Percentiles rank a stretch among this genome's conserved stretches.
phyloP scores from a whole-genome alignment of 768 basidiomycete genomes.

The Strobilomyces echinocephalus region DNA sequence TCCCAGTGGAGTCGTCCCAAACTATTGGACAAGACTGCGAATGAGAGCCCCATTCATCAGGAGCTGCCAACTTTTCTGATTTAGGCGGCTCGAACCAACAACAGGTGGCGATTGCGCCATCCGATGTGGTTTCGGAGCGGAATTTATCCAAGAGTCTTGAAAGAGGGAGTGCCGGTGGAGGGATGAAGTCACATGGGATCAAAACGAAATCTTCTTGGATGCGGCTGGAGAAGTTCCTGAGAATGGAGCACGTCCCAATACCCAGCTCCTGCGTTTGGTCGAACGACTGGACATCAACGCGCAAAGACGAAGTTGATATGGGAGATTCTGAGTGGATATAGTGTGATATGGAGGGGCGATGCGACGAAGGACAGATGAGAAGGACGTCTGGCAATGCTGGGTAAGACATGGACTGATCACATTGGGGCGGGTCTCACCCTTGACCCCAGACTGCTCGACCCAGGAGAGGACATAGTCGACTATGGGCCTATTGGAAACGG shows the following conservation, averaged over 20 bases:
- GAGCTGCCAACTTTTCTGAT: constrained; percentile 48
- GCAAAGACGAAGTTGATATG: constrained; percentile 54
- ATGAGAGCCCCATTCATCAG: constrained; percentile 64
- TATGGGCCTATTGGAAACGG: constrained; percentile 84
- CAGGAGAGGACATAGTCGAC: constrained; percentile 79
- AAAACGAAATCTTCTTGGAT: constrained; percentile 85
- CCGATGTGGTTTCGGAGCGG: constrained; percentile 61
- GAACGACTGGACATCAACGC: constrained; percentile 75
- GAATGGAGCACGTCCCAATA: constrained; percentile 68
- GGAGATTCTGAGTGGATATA: constrained; percentile 78
- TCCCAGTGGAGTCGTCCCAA: constrained; percentile 63
- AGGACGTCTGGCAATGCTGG: constrained; percentile 60
- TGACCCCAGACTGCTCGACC: constrained; percentile 83
- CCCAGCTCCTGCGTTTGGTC: constrained; percentile 66
- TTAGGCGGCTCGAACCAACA: constrained; percentile 57
- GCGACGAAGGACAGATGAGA: constrained; percentile 75
- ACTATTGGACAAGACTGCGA: constrained; percentile 49
- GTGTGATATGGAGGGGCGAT: constrained; percentile 73
- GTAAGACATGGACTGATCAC: constrained; percentile 5
- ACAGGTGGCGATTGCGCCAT: constrained; percentile 59
- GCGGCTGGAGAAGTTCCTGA: constrained; percentile 69
- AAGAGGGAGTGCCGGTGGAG: constrained; percentile 69
- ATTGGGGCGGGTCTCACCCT: constrained; percentile 44
- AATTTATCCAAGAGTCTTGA: constrained; percentile 74
- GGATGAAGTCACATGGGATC: constrained; percentile 87